These are phyloP conservation scores for Cercophora samala DNA, from an alignment of 495 filamentous ascomycete species.

Conservation along the genomic window DNA sequence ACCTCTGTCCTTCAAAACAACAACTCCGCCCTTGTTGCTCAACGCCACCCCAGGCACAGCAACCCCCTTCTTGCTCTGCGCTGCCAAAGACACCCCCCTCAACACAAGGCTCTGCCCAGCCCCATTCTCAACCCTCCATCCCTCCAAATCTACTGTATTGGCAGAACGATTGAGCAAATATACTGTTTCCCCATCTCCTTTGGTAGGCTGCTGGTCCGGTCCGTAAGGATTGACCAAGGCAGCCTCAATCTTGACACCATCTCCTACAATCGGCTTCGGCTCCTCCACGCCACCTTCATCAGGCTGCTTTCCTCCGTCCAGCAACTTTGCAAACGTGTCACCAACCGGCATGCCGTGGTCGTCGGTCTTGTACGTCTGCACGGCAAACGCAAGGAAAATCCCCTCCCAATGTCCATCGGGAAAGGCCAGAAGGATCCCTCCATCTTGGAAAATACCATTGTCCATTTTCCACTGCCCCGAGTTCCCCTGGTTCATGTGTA, in stretches of 20 bases:
- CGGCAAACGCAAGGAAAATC: slow-evolving; percentile 38
- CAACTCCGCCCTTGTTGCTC: slow-evolving; percentile 9
- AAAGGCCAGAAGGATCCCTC: slow-evolving; percentile 35
- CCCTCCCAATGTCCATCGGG: slow-evolving; percentile 34
- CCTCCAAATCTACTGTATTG: slow-evolving; percentile 16
- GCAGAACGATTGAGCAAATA: slow-evolving; percentile 17
- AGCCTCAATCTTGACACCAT: slow-evolving; percentile 10
- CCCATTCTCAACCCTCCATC: slow-evolving; percentile 25
- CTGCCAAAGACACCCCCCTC: slow-evolving; percentile 9
- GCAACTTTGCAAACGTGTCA: slow-evolving; percentile 11
- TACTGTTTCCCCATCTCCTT: slow-evolving; percentile 19
- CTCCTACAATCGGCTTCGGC: not conserved
- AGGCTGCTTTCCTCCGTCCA: slow-evolving; percentile 6
- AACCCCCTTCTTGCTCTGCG: slow-evolving; percentile 8
- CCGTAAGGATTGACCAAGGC: slow-evolving; percentile 24
- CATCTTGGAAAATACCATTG: slow-evolving; percentile 42
- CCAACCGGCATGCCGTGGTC: slow-evolving; percentile 20
- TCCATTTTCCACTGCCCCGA: slow-evolving; percentile 22
- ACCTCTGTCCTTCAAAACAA: slow-evolving; percentile 8
- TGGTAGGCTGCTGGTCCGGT: slow-evolving; percentile 15
- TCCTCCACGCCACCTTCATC: not conserved
- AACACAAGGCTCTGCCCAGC: slow-evolving; percentile 13
- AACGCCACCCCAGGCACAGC: slow-evolving; percentile 17
- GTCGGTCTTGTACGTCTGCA: slow-evolving; percentile 35
- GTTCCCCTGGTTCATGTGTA: slow-evolving; percentile 48